Base-by-base conservation (phyloP, 306 rosid species). In the Psophocarpus tetragonolobus region DNA sequence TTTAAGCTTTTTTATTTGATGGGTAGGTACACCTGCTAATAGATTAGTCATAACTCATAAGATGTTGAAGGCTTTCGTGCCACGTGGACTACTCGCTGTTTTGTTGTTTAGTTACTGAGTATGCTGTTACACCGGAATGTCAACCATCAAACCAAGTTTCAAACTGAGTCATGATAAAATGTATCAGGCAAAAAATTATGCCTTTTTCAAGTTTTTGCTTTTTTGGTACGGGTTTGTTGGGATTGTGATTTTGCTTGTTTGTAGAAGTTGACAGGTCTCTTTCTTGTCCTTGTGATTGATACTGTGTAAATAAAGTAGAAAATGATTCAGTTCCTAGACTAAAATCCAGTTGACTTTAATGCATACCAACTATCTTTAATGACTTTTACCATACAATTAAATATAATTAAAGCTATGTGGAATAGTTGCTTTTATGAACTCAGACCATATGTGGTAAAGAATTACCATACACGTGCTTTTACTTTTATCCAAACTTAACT, bases 191-290 rank as follows among this genome's bases (percentile, higher is more conserved):
- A 47, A 20, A 36, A 3, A 17, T 0, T 9, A 35, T 1, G 20
- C 0, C 15, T 9, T 17, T 38, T 38, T 36, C 71, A 42, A 44
- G 15, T 13, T 44, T 24, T 26, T 27, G 4, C 8, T 44, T 13
- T 29, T 68, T 24, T 14, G 57, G 38, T 26, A 12, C 3, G 6
- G 4, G 51, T 64, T 4, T n/a, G n/a, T n/a, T n/a, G n/a, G n/a
- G n/a, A n/a, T 8, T 64, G 62, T 45, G 71, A 48, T 75, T 75
- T 61, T 63, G 51, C 51, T 20, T 11, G 3, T 47, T 63, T 48
- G 29, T 27, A 48, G 60, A 39, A 67, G 70, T 78, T 77, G 20
- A 54, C 38, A 30, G 1, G 71, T 78, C 51, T 30, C 42, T 68
- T 30, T 68, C 76, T 5, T 56, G 48, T 56, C 69, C 68, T 21